A percentile compares a stretch with the other conserved stretches of the same genome.
phyloP scores from a whole-genome alignment of 768 basidiomycete genomes.

The Lentinula detonsa region DNA sequence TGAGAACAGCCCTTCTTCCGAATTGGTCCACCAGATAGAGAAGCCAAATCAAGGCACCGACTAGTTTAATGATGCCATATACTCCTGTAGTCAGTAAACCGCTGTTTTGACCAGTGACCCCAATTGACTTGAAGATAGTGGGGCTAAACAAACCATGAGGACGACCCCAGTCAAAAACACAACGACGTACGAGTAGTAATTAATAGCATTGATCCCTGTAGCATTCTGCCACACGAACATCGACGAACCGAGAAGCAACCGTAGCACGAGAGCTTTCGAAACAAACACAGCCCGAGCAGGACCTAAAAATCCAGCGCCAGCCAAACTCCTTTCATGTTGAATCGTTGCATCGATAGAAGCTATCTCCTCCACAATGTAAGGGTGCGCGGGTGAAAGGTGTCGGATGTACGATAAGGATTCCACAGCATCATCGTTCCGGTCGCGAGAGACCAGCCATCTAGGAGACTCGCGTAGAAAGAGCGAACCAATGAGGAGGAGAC shows the following conservation, averaged over 20 bases:
- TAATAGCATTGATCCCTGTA: conserved; percentile 41
- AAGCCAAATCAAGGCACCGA: conserved; percentile 34
- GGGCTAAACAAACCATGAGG: conserved; percentile 18
- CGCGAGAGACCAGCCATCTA: conserved; percentile 30
- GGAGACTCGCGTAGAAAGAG: conserved; percentile 29
- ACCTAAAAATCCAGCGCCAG: conserved; percentile 27
- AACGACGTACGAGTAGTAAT: conserved; percentile 32
- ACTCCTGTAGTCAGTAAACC: conserved; percentile 40
- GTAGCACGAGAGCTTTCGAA: conserved; percentile 22
- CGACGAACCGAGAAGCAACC: conserved; percentile 27
- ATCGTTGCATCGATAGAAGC: conserved; percentile 19
- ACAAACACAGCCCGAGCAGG: conserved; percentile 24
- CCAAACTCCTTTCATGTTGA: conserved; percentile 23
- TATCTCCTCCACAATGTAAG: conserved; percentile 21
- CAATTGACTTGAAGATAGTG: conserved; percentile 42
- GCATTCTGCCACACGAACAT: conserved; percentile 40
- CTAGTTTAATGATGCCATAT: conserved; percentile 36
- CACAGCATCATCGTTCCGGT: conserved; percentile 21
- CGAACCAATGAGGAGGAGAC: conserved; percentile 25
- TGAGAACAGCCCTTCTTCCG: conserved; percentile 35
- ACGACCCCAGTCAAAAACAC: not conserved
- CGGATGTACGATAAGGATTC: conserved; percentile 27
- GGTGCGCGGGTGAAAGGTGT: conserved; percentile 12
- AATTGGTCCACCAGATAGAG: conserved; percentile 34
- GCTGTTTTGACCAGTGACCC: conserved; percentile 30